phyloP scores from a whole-genome alignment of 2,329 filamentous ascomycete species.

The Penicillium griseofulvum region DNA sequence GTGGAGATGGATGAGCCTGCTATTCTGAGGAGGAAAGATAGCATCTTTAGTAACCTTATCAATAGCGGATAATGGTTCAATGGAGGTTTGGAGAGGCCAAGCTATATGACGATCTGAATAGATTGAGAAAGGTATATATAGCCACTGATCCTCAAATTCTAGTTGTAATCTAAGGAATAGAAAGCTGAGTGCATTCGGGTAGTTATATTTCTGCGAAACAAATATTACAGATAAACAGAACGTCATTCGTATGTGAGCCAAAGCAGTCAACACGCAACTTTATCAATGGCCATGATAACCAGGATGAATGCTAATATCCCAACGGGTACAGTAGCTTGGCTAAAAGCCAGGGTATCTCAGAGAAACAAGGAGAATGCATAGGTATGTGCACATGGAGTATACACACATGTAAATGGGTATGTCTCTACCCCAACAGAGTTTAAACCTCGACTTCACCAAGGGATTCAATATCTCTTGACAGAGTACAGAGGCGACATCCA shows the following conservation, averaged over 20 bases:
- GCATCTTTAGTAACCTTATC: background rate
- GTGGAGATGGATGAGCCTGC: background rate
- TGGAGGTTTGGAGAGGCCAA: background rate
- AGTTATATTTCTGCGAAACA: background rate
- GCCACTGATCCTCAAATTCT: too few species aligned
- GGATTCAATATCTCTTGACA: conserved; percentile 36
- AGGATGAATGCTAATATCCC: background rate
- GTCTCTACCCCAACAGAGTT: background rate
- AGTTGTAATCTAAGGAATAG: too few species aligned
- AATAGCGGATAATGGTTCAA: background rate
- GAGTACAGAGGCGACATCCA: conserved; percentile 41
- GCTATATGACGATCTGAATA: too few species aligned
- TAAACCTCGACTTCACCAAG: conserved; percentile 22
- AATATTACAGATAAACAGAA: background rate
- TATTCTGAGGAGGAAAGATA: background rate
- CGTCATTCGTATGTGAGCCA: background rate
- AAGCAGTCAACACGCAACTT: background rate
- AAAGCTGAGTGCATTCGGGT: background rate
- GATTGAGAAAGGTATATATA: too few species aligned
- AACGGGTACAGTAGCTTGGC: background rate
- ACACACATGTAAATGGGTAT: background rate
- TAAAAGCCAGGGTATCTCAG: conserved; percentile 11
- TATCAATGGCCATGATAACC: background rate
- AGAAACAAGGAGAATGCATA: conserved; percentile 8
- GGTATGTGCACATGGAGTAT: conserved; percentile 9